Conservation (phyloP, 2,329 filamentous ascomycete genomes). For the Sphaerostilbella broomeana region DNA sequence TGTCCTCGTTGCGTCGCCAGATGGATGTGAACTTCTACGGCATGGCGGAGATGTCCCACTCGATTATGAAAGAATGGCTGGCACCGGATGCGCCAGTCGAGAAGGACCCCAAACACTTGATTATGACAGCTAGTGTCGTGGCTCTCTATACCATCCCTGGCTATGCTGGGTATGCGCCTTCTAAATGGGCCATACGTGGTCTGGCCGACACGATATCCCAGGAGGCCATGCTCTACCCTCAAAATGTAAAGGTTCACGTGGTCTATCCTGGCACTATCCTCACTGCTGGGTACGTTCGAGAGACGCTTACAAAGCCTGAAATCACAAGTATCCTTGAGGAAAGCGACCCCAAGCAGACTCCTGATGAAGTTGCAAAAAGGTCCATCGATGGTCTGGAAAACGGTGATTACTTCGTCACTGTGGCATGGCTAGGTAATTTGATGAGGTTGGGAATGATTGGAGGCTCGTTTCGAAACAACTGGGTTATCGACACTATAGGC, state of each 20-base stretch:
- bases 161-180: constrained; percentile 75
- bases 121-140: constrained; percentile 76
- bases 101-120: constrained; percentile 61
- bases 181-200: constrained; percentile 78
- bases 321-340: constrained; percentile 76
- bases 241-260: constrained; percentile 71
- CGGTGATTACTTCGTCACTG: constrained; percentile 73
- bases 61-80: constrained; percentile 70
- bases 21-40: constrained; percentile 95
- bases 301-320: constrained; percentile 72
- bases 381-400: constrained; percentile 70
- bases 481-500: constrained; percentile 53
- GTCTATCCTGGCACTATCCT: constrained; percentile 81
- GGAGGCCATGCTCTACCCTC: constrained; percentile 82
- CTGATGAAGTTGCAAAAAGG: constrained; percentile 66
- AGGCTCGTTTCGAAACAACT: constrained; percentile 51
- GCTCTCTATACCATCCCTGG: constrained; percentile 74
- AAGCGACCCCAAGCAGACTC: constrained; percentile 71
- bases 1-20: constrained; percentile 61
- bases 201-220: constrained; percentile 78
- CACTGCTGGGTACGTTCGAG: constrained; percentile 65
- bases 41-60: constrained; percentile 77
- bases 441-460: constrained; percentile 60
- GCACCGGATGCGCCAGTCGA: constrained; percentile 38
- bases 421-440: constrained; percentile 62